phyloP scores from a whole-genome alignment of 176 grass and related monocot genomes.

The Carex scoparia region DNA sequence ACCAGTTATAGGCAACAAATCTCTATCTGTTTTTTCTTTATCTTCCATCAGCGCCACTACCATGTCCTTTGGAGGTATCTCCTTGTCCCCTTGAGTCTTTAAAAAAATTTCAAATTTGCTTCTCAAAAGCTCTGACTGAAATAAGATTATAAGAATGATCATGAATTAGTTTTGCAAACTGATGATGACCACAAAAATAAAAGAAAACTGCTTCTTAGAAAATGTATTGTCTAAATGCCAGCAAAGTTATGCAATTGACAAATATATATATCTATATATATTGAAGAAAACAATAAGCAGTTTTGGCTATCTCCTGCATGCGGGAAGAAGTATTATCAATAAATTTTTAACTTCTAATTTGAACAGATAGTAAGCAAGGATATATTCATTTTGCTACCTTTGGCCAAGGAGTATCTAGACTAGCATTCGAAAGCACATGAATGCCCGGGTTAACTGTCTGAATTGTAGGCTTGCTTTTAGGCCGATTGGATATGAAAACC shows the following conservation, averaged over 20 bases:
- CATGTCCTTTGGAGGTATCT: background rate
- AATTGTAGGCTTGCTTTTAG: conserved; percentile 40
- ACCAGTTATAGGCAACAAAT: too few species aligned
- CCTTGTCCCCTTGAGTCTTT: conserved; percentile 18
- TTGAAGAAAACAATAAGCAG: background rate
- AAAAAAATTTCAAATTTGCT: conserved; percentile 48
- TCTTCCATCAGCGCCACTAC: too few species aligned
- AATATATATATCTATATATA: background rate
- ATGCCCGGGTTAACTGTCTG: conserved; percentile 58
- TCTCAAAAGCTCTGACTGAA: conserved; percentile 45
- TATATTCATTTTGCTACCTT: conserved; percentile 42
- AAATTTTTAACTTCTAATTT: background rate
- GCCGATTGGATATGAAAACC: conserved; percentile 86
- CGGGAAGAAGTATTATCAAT: background rate
- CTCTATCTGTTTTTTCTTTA: too few species aligned
- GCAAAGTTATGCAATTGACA: background rate
- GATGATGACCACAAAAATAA: background rate
- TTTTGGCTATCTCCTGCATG: background rate
- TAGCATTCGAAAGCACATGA: conserved; percentile 89
- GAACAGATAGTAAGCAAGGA: background rate
- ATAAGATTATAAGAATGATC: background rate
- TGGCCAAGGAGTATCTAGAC: conserved; percentile 74
- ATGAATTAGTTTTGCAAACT: background rate
- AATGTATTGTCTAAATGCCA: background rate
- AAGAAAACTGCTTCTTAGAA: background rate